Conservation (phyloP, 805 yeast species). For the Zygosaccharomyces kombuchaensis region DNA sequence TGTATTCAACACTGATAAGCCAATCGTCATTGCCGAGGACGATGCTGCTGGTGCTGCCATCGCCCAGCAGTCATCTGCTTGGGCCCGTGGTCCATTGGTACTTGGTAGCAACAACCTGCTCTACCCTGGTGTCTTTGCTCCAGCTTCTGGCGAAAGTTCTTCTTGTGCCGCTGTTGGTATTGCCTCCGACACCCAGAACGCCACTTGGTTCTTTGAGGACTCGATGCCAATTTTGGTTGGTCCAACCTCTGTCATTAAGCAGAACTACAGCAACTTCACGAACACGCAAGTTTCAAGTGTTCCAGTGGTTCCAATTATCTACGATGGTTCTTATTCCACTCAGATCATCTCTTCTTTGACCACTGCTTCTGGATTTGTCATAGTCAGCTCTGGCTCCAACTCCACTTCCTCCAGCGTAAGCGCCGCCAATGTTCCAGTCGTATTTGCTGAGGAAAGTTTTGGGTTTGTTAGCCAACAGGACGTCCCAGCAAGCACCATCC, state of each 20-base stretch:
- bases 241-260: conserved; percentile 21
- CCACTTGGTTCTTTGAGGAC: conserved; percentile 27
- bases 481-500: conserved; percentile 25
- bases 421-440: conserved; percentile 22
- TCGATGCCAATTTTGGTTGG: conserved; percentile 20
- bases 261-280: conserved; percentile 24
- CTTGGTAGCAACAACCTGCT: conserved; percentile 23
- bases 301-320: conserved; percentile 28
- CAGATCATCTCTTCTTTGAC: conserved; percentile 17
- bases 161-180: conserved; percentile 27
- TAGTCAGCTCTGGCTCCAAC: conserved; percentile 19
- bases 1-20: conserved; percentile 21
- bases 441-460: conserved; percentile 26
- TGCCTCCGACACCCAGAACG: conserved; percentile 15
- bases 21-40: conserved; percentile 24
- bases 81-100: conserved; percentile 26
- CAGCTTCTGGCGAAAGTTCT: conserved; percentile 13
- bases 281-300: conserved; percentile 9
- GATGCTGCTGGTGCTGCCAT: conserved; percentile 18
- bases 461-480: conserved; percentile 16
- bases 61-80: conserved; percentile 16
- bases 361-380: conserved; percentile 24
- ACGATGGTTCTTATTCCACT: conserved; percentile 24
- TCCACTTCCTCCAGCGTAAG: conserved; percentile 19
- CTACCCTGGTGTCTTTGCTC: conserved; percentile 30